Base-by-base conservation (phyloP, 257 asterid species). In the Solanum raphanifolium region DNA sequence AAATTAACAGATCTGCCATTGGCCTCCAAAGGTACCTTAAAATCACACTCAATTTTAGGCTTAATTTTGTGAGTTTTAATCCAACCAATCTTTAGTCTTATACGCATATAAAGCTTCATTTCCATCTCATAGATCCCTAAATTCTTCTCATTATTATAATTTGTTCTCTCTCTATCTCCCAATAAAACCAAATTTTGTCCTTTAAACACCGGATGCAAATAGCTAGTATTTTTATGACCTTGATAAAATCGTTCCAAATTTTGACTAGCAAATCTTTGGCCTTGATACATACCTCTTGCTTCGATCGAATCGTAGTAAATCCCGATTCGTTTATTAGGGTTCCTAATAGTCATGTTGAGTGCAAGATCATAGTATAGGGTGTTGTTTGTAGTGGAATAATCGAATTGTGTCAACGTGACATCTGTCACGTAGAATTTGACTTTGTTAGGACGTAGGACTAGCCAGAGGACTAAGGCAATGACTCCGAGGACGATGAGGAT, bases 311-410 rank as follows among this genome's bases (percentile, higher is more conserved):
- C 99, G 90, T 97, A 97, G 94, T 95, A 94, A 82, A 97, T 88
- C 10, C 98, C 96, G 81, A 97, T 92, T 1, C 99, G 95, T 89
- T 86, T 90, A 91, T 97, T 97, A 1, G 99, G 98, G 92, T 97
- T 95, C 9, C 97, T 90, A 69, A 97, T 90, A 62, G 98, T 92
- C 89, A 97, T 88, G 87, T 94, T 94, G 78, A 95, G 87, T 20
- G 96, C 94, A 15, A 97, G 89, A 62, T 97, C 91, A 92, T 93
- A 95, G 88, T 69, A 91, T 11, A 95, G 93, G 48, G 94, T 93
- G 94, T 71, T 92, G 94, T 93, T 93, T 68, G 55, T 21, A 74
- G 85, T 41, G 79, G 92, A 86, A 29, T 89, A 89, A 66, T 83
- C 91, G 92, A 96, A 94, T 55, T 95, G 92, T 41, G 95, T 91